A percentile compares a stretch with the other conserved stretches of the same genome.
Evolutionary conservation across 164 flowering plant genomes (phyloP).

Genomic region (Stephania cephalantha): DNA sequence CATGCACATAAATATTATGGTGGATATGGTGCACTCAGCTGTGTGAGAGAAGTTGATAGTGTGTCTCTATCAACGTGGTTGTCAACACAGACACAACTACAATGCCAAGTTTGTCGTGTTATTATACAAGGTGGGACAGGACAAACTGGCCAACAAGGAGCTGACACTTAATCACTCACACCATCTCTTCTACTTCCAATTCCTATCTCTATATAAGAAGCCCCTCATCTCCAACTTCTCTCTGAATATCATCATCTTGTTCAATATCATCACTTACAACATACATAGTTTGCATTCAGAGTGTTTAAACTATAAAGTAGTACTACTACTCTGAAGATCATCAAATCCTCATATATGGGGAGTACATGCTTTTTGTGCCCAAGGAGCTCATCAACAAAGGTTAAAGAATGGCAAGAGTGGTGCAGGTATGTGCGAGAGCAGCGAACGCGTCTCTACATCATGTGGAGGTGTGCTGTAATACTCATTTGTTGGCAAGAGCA

Average conservation of each 20-base stretch:
- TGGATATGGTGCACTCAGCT: background rate
- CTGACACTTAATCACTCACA: background rate
- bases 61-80: background rate
- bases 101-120: background rate
- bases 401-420: background rate
- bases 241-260: background rate
- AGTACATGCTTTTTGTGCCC: background rate
- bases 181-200: background rate
- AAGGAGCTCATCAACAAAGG: background rate
- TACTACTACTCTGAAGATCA: background rate
- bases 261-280: too few species aligned
- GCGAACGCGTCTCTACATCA: background rate
- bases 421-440: background rate
- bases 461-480: constrained; percentile 1
- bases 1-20: too few species aligned
- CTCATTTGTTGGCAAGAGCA: background rate
- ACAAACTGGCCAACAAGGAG: background rate
- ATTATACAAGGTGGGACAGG: background rate
- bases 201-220: background rate
- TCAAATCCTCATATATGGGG: background rate
- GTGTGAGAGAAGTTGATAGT: background rate
- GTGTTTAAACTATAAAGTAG: too few species aligned
- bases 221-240: background rate
- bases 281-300: too few species aligned
- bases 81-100: background rate